These are phyloP conservation scores for Aegilops sharonensis DNA, from an alignment of 176 grass and related monocot species.

Conservation along the genomic window DNA sequence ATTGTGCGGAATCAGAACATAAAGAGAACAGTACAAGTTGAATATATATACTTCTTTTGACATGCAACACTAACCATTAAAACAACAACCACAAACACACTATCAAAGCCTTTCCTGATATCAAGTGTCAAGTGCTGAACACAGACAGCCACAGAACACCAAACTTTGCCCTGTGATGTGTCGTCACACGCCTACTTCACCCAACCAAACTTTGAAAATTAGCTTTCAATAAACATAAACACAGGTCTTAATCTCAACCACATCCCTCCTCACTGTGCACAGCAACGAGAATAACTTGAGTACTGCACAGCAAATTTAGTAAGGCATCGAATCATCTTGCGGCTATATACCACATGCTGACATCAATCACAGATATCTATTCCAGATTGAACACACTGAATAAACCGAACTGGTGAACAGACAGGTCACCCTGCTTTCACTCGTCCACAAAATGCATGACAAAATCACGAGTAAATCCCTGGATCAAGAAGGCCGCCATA, in stretches of 20 bases:
- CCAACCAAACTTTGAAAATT: not conserved
- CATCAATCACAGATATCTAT: not conserved
- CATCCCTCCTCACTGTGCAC: not conserved
- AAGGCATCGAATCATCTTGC: not conserved
- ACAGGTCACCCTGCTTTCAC: not conserved
- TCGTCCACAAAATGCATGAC: not conserved
- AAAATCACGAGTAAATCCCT: not conserved
- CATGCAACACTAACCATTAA: not conserved
- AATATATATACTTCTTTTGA: not conserved
- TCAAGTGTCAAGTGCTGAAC: not conserved
- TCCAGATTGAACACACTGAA: not conserved
- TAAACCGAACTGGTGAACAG: not conserved
- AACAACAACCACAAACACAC: not conserved
- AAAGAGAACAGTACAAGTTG: not conserved
- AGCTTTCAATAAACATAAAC: not conserved
- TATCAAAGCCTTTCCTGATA: conserved; percentile 1
- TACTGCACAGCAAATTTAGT: not conserved
- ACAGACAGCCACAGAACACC: not conserved
- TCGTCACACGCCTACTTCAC: not conserved
- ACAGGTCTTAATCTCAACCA: not conserved
- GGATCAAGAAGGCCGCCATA: not conserved
- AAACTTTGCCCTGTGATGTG: not conserved
- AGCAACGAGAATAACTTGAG: conserved; percentile 2
- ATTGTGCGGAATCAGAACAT: not conserved
- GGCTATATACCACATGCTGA: not conserved